phyloP scores from a whole-genome alignment of 257 asterid species.

The Linaria vulgaris region DNA sequence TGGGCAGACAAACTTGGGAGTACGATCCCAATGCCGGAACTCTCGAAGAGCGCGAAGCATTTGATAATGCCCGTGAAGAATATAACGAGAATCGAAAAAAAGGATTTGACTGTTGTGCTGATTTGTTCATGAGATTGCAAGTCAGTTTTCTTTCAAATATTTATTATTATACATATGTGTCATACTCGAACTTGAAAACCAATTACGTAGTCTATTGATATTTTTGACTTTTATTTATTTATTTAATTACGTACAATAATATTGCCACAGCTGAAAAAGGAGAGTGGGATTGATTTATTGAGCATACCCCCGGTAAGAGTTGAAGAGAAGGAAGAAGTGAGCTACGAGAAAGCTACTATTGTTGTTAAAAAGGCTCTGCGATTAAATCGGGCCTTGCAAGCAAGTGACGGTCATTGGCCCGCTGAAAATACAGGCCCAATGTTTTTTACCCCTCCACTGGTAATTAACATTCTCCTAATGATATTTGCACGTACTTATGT shows the following conservation, averaged over 20 bases:
- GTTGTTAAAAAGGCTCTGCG: conserved; percentile 59
- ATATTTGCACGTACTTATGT: no score
- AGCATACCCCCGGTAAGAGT: conserved; percentile 48
- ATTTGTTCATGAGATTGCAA: conserved; percentile 57
- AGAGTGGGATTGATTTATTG: conserved; percentile 49
- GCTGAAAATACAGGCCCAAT: conserved; percentile 72
- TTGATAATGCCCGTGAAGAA: conserved; percentile 41
- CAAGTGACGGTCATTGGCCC: conserved; percentile 81
- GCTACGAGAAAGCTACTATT: conserved; percentile 44
- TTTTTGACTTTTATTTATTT: no score
- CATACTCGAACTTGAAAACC: no score
- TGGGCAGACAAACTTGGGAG: conserved; percentile 61
- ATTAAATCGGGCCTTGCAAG: conserved; percentile 62
- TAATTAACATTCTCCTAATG: not conserved
- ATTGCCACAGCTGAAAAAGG: conserved; percentile 40
- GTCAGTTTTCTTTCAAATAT: conserved; percentile 13
- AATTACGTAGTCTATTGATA: no score
- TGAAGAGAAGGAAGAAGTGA: conserved; percentile 43
- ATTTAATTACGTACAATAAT: no score
- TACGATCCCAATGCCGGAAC: conserved; percentile 48
- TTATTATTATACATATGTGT: no score
- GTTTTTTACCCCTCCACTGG: conserved; percentile 59
- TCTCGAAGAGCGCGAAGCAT: conserved; percentile 35
- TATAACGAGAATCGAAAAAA: conserved; percentile 37
- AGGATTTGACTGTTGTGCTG: conserved; percentile 46